Percentiles rank a stretch among this genome's conserved stretches.
phyloP scores from a whole-genome alignment of 2,329 filamentous ascomycete genomes.

The Trichophyton mentagrophytes region DNA sequence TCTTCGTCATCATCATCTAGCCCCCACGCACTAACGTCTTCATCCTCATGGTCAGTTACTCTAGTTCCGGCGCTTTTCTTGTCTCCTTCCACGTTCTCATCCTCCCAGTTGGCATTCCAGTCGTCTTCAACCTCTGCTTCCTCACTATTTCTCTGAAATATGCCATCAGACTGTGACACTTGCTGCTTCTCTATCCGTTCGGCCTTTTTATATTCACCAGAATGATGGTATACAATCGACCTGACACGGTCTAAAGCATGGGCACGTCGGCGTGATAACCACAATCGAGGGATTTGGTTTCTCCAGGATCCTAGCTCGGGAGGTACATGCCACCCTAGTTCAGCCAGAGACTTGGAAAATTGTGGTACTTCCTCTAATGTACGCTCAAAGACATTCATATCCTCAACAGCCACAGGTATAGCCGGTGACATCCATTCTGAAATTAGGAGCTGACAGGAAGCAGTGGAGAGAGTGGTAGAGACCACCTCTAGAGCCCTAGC shows the following conservation, averaged over 20 bases:
- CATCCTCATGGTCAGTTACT: constrained; percentile 25
- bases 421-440: constrained; percentile 61
- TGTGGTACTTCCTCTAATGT: constrained; percentile 51
- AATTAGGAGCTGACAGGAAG: constrained; percentile 55
- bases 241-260: constrained; percentile 64
- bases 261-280: constrained; percentile 75
- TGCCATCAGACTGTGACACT: constrained; percentile 55
- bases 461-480: constrained; percentile 56
- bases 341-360: constrained; percentile 53
- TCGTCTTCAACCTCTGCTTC: constrained; percentile 60
- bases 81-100: constrained; percentile 47
- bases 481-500: constrained; percentile 40
- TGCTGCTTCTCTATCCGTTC: constrained; percentile 77
- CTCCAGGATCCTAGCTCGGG: constrained; percentile 65
- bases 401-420: constrained; percentile 61
- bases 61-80: constrained; percentile 12
- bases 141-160: constrained; percentile 45
- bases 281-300: constrained; percentile 63
- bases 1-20: constrained; percentile 30
- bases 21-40: constrained; percentile 40
- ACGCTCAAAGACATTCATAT: constrained; percentile 58
- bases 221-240: constrained; percentile 51
- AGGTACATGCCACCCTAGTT: constrained; percentile 49
- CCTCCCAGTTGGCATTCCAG: constrained; percentile 48
- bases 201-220: constrained; percentile 56